Evolutionary conservation across 495 filamentous ascomycete genomes (phyloP).

Genomic region (Collariella sp.): DNA sequence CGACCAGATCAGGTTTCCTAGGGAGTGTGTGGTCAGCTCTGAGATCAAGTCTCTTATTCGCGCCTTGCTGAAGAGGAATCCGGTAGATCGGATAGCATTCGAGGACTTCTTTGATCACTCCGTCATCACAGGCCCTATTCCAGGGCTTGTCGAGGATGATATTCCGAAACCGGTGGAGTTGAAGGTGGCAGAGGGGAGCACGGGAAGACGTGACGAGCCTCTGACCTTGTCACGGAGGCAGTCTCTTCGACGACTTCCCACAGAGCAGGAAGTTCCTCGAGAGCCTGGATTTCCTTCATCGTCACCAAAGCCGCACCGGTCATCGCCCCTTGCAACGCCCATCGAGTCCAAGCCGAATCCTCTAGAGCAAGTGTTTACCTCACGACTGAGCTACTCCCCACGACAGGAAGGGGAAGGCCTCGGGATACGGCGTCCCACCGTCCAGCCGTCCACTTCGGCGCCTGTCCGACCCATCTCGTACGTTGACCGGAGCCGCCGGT

Average conservation of each 20-base stretch:
- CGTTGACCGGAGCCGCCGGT: conserved; percentile 28
- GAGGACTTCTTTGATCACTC: conserved; percentile 67
- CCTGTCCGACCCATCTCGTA: conserved; percentile 27
- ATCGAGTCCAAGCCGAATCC: conserved; percentile 28
- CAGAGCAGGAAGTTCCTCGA: conserved; percentile 25
- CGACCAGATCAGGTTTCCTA: conserved; percentile 74
- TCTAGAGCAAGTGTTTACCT: conserved; percentile 16
- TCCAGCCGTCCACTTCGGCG: conserved; percentile 33
- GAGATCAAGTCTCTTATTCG: conserved; percentile 78
- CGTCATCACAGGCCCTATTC: conserved; percentile 72
- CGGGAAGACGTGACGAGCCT: conserved; percentile 24
- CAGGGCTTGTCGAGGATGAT: conserved; percentile 73
- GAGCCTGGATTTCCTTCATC: conserved; percentile 27
- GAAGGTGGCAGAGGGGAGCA: conserved; percentile 20
- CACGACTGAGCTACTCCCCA: conserved; percentile 25
- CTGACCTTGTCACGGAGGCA: conserved; percentile 9
- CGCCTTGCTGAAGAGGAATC: conserved; percentile 71
- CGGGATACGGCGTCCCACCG: conserved; percentile 35
- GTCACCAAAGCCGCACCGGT: conserved; percentile 29
- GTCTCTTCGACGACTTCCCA: conserved; percentile 20
- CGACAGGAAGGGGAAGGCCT: conserved; percentile 36
- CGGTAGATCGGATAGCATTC: conserved; percentile 75
- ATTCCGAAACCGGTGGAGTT: conserved; percentile 35
- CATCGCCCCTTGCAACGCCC: conserved; percentile 33
- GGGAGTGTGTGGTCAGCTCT: conserved; percentile 59